These are phyloP conservation scores for Cytauxzoon felis DNA, from an alignment of 169 alveolate genomes.

Conservation along the genomic window DNA sequence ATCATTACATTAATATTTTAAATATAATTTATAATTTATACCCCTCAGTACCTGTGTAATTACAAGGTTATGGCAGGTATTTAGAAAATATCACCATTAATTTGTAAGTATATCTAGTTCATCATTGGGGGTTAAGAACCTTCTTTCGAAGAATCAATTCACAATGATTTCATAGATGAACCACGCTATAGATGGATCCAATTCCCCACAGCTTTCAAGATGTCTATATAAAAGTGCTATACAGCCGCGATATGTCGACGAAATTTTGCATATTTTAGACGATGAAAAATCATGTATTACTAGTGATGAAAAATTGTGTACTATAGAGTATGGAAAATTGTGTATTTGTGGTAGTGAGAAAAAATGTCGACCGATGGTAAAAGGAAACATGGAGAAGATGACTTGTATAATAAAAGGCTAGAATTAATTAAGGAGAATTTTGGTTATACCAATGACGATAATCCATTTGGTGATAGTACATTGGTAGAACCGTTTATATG, in stretches of 20 bases:
- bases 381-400: neutral
- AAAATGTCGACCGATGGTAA: no score
- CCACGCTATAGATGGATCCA: neutral
- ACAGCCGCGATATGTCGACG: no score
- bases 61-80: conserved; percentile 66
- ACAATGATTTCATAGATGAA: conserved; percentile 15
- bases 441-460: conserved; percentile 77
- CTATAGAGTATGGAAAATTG: no score
- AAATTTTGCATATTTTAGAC: no score
- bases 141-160: conserved; percentile 66
- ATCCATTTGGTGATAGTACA: conserved; percentile 78
- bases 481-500: conserved; percentile 70
- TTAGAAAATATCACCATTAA: conserved; percentile 42
- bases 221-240: no score
- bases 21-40: neutral
- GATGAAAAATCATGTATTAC: no score
- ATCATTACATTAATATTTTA: no score
- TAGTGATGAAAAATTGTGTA: no score
- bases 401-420: conserved; percentile 23
- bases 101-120: conserved; percentile 27
- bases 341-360: no score
- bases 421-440: conserved; percentile 50
- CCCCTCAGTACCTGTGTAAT: conserved; percentile 67
- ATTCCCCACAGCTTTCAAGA: conserved; percentile 40
- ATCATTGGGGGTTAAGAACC: conserved; percentile 71